These are phyloP conservation scores for Dactylonectria estremocensis DNA, from an alignment of 2,329 filamentous ascomycete genomes.

Conservation along the genomic window DNA sequence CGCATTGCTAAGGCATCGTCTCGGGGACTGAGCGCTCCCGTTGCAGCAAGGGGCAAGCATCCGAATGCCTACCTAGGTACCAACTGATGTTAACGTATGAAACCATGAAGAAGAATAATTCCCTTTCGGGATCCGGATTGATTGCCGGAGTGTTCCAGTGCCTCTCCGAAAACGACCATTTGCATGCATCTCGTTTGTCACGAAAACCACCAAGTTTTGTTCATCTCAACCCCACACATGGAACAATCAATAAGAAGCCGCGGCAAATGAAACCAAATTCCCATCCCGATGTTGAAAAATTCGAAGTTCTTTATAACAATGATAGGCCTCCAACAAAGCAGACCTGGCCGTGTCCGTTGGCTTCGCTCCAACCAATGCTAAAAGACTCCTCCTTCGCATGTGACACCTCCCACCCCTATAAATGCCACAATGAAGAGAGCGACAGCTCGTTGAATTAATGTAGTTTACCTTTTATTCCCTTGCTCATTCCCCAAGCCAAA, in stretches of 20 bases:
- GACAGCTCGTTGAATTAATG: conserved; percentile 37
- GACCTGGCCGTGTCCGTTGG: background rate
- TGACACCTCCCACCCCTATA: conserved; percentile 19
- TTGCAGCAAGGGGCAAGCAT: background rate
- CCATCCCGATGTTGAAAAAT: background rate
- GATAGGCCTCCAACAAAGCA: background rate
- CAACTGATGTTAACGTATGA: background rate
- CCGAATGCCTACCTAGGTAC: background rate
- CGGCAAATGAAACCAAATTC: background rate
- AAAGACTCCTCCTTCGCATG: conserved; percentile 20
- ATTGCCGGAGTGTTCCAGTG: background rate
- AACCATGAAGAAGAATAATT: background rate
- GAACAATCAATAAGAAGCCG: background rate
- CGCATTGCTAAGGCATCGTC: conserved; percentile 28
- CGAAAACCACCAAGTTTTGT: background rate
- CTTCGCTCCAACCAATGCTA: conserved; percentile 13
- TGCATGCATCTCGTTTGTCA: background rate
- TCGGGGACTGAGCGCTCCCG: background rate
- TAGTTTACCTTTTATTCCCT: conserved; percentile 28
- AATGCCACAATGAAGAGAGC: conserved; percentile 25
- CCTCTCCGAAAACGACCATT: background rate
- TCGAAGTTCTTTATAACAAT: conserved; percentile 1
- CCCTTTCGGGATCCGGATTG: background rate
- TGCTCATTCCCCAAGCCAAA: conserved; percentile 27
- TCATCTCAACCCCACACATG: background rate